Evolutionary conservation across 495 filamentous ascomycete species (phyloP).

Genomic region (Thermothielavioides terrestris): DNA sequence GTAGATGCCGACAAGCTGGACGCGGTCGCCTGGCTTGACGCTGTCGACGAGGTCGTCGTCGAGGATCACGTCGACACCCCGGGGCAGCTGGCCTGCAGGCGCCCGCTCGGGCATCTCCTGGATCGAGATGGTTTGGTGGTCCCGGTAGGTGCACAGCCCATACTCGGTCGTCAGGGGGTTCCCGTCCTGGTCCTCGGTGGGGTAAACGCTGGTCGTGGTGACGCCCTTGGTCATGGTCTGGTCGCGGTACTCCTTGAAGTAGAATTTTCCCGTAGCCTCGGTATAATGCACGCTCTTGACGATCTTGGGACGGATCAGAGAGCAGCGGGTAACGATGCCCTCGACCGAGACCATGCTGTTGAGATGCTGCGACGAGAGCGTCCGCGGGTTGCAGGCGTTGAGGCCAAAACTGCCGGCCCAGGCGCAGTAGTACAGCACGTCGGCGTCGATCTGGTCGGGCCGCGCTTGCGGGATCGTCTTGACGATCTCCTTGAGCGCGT

Average conservation of each 20-base stretch:
- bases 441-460: slow-evolving; percentile 40
- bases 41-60: slow-evolving; percentile 95
- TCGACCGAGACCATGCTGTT: slow-evolving; percentile 97
- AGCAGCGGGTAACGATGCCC: slow-evolving; percentile 95
- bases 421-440: slow-evolving; percentile 80
- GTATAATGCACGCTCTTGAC: slow-evolving; percentile 96
- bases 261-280: slow-evolving; percentile 73
- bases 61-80: slow-evolving; percentile 94
- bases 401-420: slow-evolving; percentile 93
- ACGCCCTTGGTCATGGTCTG: slow-evolving; percentile 92
- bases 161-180: slow-evolving; percentile 85
- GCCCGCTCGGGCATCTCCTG: slow-evolving; percentile 99
- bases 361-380: slow-evolving; percentile 75
- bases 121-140: slow-evolving; percentile 96
- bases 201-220: slow-evolving; percentile 83
- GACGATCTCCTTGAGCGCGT: slow-evolving; percentile 79
- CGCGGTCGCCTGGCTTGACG: slow-evolving; percentile 90
- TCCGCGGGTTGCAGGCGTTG: slow-evolving; percentile 88
- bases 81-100: slow-evolving; percentile 88
- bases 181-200: slow-evolving; percentile 82
- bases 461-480: slow-evolving; percentile 58
- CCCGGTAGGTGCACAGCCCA: slow-evolving; percentile 88
- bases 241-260: slow-evolving; percentile 80
- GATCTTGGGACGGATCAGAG: slow-evolving; percentile 89
- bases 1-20: slow-evolving; percentile 92